Base-by-base conservation (phyloP, 2,329 filamentous ascomycete species). In the Penicillium janthinellum region DNA sequence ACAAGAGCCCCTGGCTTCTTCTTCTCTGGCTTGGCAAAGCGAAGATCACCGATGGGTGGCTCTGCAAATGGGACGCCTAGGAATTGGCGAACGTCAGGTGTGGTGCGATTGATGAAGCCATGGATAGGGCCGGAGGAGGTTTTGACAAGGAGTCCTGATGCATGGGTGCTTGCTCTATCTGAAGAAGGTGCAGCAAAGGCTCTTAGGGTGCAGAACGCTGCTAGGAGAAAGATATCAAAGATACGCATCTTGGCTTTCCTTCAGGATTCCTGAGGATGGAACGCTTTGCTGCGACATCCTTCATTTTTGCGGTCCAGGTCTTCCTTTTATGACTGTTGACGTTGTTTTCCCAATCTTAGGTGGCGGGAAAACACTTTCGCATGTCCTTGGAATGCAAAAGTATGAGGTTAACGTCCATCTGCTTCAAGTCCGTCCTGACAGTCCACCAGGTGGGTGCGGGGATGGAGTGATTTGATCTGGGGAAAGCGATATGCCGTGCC, bases 51-150 rank as follows among this genome's bases (percentile, higher is more conserved):
- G 1, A 66, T 39, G 1, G 67, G 66, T 12, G 67, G 58, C 42
- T 64, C 55, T 11, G 63, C 65, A 20, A 65, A 69, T 5, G 66
- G 67, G 15, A 69, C 61, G 12, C 67, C 67, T 0, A 69, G 54
- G 12, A 58, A 66, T 49, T 66, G 49, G 37, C 45, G 41, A 20
- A 61, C 59, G 39, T 61, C 28, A 7, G 59, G 59, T 2, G 55
- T 25, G 1, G 55, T 38, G n/a, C n/a, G 22, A 41, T 57, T 58
- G 31, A 58, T 14, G n/a, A 58, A 52, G 17, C 59, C 59, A 31
- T 51, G 20, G 11, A 60, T 54, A 3, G 28, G 35, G 5, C 58
- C 58, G 5, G 52, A 53, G 1, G 54, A 51, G 38, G 54, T 60
- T 38, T 59, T 15, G 6, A 59, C 47, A 17, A 56, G 28, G 8